Evolutionary conservation across 2,329 filamentous ascomycete genomes (phyloP).

Genomic region (Claviceps digitariae): DNA sequence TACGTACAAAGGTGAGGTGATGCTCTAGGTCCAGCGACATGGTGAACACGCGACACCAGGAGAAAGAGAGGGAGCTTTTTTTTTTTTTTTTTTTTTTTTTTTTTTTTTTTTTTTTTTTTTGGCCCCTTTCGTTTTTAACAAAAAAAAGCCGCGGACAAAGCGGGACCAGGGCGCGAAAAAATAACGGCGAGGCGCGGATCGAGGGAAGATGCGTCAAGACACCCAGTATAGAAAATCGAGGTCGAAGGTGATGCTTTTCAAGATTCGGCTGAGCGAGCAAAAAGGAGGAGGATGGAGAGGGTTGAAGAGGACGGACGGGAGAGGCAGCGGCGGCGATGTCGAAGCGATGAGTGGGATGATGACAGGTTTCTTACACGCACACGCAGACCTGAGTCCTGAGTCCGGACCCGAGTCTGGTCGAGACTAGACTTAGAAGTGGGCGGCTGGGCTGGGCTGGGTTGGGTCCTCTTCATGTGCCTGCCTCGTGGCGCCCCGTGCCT

Average conservation of each 20-base stretch:
- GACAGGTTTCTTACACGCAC: constrained; percentile 2
- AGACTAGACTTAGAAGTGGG: no score
- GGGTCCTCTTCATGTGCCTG: constrained; percentile 3
- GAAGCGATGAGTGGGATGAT: neutral
- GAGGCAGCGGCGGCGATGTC: neutral
- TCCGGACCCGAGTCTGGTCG: neutral
- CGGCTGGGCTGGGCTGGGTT: neutral
- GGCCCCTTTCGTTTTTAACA: no score
- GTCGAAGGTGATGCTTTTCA: neutral
- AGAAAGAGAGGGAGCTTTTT: neutral
- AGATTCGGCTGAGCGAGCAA: neutral
- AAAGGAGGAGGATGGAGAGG: neutral
- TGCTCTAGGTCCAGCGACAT: constrained; percentile 69
- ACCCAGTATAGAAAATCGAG: neutral
- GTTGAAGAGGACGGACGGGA: neutral
- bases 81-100: no score
- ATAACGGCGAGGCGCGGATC: neutral
- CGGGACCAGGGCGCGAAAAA: neutral
- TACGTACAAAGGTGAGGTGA: constrained; percentile 60
- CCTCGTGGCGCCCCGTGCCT: neutral
- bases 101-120: neutral
- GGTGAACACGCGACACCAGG: constrained; percentile 10
- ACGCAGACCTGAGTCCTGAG: neutral
- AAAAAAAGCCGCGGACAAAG: neutral
- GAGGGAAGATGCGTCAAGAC: neutral